Base-by-base conservation (phyloP, 257 asterid genomes). In the Parsonsia alboflavescens region DNA sequence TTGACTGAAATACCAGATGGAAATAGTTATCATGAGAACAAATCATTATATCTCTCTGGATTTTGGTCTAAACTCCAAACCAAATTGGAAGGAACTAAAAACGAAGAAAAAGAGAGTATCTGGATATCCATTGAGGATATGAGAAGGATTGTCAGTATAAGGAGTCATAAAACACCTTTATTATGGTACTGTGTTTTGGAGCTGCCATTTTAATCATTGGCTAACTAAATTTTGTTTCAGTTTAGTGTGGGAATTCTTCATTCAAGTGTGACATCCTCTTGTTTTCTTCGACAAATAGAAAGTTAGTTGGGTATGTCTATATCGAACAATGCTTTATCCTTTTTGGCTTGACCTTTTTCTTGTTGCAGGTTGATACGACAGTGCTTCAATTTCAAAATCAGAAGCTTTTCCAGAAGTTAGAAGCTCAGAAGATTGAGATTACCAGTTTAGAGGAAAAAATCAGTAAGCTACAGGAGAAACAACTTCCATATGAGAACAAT, bases 361-460 rank as follows among this genome's bases (percentile, higher is more conserved):
- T 79, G n/a, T 19, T 77, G 71, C 85, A 95, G 99, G 94, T 95
- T 28, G 97, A 95, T 75, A 89, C 93, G 3, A 90, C 86, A 12
- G 98, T 95, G 57, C 97, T 95, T 77, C 92, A 84, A 77, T 93
- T 90, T 83, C 99, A 95, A 86, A 95, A 95, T 85, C 93, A 92
- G 82, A 92, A 95, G 79, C 97, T 92, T 73, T 75, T 78, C 41
- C 98, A 91, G 88, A 95, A 95, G 87, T 78, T 95, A 85, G 97
- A 95, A 80, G 84, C 91, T 56, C 98, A 92, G 82, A 95, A 91
- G 80, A 84, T 87, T 58, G 99, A 92, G 88, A 84, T 87, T 70
- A 71, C 61, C 45, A 88, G 80, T 68, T 86, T 92, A 62, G 93
- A 81, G 75, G 90, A 81, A 83, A 86, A 86, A 77, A 74, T 83